Conservation (phyloP, 2,329 filamentous ascomycete species). For the Stagonosporopsis cucurbitacearum region DNA sequence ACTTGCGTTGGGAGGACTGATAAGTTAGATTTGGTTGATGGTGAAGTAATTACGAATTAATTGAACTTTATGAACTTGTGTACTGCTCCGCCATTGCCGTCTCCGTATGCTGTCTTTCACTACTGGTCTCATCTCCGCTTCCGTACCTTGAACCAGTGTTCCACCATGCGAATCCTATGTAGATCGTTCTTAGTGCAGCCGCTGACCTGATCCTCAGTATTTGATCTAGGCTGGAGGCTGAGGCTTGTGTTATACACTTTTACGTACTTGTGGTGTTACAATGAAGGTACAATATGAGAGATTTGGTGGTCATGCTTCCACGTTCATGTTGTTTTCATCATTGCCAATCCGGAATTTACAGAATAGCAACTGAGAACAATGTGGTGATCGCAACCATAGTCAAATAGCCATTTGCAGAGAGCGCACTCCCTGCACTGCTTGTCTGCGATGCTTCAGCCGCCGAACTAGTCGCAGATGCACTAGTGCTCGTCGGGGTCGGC, state of each 20-base stretch:
- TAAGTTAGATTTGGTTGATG: background rate
- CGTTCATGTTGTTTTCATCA: background rate
- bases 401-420: constrained; percentile 1
- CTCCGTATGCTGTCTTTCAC: background rate
- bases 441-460: constrained; percentile 19
- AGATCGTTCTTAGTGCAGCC: too few relatives aligned
- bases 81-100: background rate
- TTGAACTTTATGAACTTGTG: constrained; percentile 1
- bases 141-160: background rate
- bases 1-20: background rate
- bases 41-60: constrained; percentile 12
- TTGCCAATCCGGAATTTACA: background rate
- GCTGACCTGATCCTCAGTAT: too few relatives aligned
- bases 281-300: background rate
- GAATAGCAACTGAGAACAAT: constrained; percentile 5
- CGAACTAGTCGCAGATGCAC: constrained; percentile 16
- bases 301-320: background rate
- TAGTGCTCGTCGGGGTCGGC: constrained; percentile 5
- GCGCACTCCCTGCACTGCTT: constrained; percentile 7
- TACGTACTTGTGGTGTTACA: background rate
- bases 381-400: constrained; percentile 2
- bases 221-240: too few relatives aligned
- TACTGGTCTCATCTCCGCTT: background rate
- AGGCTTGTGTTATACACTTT: background rate
- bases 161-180: too few relatives aligned